Evolutionary conservation across 225 moss, liverwort and hornwort genomes (phyloP).

Genomic region (Takakia lepidozioides): DNA sequence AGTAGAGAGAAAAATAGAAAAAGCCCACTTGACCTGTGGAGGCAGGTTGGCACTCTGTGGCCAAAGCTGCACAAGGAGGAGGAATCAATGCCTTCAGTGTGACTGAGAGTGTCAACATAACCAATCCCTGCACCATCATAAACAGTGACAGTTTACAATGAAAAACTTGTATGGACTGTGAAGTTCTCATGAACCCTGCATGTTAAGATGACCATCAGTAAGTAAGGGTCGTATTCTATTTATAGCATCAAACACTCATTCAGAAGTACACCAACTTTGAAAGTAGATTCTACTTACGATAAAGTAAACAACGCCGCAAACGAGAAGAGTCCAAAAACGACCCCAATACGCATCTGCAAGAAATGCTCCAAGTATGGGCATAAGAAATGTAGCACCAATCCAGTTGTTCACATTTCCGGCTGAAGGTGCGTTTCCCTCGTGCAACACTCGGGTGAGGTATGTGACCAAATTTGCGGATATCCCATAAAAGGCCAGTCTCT

Average conservation of each 20-base stretch:
- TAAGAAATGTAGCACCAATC: slow-evolving; percentile 36
- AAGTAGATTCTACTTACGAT: slow-evolving; percentile 29
- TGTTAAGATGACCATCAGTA: too few species aligned
- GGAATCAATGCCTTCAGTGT: background rate
- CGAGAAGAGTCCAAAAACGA: slow-evolving; percentile 45
- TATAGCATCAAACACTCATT: too few species aligned
- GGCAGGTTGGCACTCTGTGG: background rate
- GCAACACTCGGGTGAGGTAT: slow-evolving; percentile 37
- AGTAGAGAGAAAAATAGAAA: slow-evolving; percentile 8
- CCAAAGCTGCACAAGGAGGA: background rate
- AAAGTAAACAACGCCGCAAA: slow-evolving; percentile 37
- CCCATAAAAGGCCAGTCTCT: slow-evolving; percentile 50
- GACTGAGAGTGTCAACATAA: slow-evolving; percentile 1
- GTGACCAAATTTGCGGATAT: slow-evolving; percentile 49
- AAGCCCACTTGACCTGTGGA: slow-evolving; percentile 5
- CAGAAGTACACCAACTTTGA: too few species aligned
- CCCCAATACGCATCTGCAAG: slow-evolving; percentile 55
- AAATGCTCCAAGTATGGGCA: slow-evolving; percentile 43
- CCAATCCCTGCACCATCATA: background rate
- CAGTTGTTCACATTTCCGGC: slow-evolving; percentile 55
- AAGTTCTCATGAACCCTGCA: too few species aligned
- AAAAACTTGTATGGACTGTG: too few species aligned
- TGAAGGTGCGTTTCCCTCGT: slow-evolving; percentile 36
- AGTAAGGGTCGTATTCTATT: too few species aligned
- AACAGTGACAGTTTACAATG: too few species aligned